Conservation (phyloP, 257 asterid genomes). For the Solanum infundibuliforme region DNA sequence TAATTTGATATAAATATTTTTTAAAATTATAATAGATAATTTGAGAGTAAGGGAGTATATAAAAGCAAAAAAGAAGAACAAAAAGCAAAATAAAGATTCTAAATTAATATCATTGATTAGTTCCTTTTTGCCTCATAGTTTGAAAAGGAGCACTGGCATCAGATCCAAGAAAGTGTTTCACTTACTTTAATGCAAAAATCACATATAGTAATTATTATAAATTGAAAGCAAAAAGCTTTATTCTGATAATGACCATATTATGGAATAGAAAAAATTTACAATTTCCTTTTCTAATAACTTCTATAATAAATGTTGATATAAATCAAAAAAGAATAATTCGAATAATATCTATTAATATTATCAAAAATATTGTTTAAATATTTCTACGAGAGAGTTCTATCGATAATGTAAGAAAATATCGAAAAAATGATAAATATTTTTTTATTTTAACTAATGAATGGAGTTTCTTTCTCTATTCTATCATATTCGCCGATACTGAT, state of each 20-base stretch:
- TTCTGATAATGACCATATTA: not conserved
- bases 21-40: not conserved
- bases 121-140: not conserved
- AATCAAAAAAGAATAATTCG: too few relatives aligned
- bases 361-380: not conserved
- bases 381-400: not conserved
- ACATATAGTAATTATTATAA: not conserved
- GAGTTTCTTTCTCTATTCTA: not conserved
- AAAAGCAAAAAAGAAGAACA: not conserved
- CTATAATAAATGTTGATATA: too few relatives aligned
- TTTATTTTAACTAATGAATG: not conserved
- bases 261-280: not conserved
- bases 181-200: conserved; percentile 75
- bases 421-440: not conserved
- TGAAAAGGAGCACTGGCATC: conserved; percentile 1
- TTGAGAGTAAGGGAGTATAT: not conserved
- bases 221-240: not conserved
- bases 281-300: not conserved
- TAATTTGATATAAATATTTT: too few relatives aligned
- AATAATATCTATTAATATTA: not conserved
- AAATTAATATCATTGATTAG: not conserved
- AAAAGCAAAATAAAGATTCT: not conserved
- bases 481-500: accelerated
- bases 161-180: conserved; percentile 57
- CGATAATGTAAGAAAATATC: not conserved